Evolutionary conservation across 257 asterid species (phyloP).

Genomic region (Linaria vulgaris): DNA sequence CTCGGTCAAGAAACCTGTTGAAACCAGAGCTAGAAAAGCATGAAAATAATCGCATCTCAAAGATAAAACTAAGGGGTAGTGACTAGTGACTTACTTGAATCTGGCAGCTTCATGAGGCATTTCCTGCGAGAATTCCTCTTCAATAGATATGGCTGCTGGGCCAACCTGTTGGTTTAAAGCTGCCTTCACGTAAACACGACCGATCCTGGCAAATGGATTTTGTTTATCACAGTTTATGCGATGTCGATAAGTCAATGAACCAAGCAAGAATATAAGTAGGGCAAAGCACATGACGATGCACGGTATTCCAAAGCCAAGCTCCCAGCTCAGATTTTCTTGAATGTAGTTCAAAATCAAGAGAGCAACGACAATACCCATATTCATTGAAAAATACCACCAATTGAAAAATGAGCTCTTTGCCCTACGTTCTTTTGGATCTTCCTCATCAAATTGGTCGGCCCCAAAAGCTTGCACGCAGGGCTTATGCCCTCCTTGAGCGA

Average conservation of each 20-base stretch:
- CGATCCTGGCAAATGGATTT: constrained; percentile 12
- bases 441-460: constrained; percentile 20
- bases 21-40: not conserved
- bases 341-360: constrained; percentile 8
- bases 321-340: constrained; percentile 23
- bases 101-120: not conserved
- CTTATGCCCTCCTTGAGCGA: constrained; percentile 16
- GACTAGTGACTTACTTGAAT: not conserved
- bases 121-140: not conserved
- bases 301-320: constrained; percentile 13
- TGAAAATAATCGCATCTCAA: not conserved
- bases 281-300: constrained; percentile 11
- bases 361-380: not conserved
- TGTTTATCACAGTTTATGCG: not conserved
- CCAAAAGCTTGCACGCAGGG: constrained; percentile 20
- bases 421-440: not conserved
- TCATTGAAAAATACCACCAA: constrained; percentile 13
- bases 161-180: not conserved
- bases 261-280: constrained; percentile 7
- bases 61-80: not conserved
- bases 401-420: constrained; percentile 19
- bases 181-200: not conserved
- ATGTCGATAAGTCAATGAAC: constrained; percentile 11
- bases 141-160: not conserved
- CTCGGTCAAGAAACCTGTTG: constrained; percentile 12